These are phyloP conservation scores for Musa schizocarpa DNA, from an alignment of 176 grass and related monocot genomes.

Conservation along the genomic window DNA sequence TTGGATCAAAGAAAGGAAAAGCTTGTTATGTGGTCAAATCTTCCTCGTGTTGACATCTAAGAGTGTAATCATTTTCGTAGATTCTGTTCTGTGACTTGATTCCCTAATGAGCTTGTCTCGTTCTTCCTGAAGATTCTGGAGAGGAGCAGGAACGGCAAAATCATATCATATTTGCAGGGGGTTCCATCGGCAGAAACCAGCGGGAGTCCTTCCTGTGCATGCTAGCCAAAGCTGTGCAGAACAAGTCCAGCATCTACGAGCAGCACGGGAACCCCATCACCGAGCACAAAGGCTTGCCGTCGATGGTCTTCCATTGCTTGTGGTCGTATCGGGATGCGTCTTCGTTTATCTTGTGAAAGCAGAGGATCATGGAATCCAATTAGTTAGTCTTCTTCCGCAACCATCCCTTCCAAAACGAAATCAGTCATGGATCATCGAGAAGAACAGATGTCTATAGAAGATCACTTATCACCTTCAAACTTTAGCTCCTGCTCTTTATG, in stretches of 20 bases:
- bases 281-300: slow-evolving; percentile 14
- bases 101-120: background rate
- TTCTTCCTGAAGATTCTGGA: slow-evolving; percentile 15
- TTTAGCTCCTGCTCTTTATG: too few relatives aligned
- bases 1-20: too few relatives aligned
- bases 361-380: slow-evolving; percentile 76
- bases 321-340: slow-evolving; percentile 62
- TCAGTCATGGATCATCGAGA: background rate
- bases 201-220: slow-evolving; percentile 25
- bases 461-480: background rate
- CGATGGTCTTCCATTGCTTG: slow-evolving; percentile 49
- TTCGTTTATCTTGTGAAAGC: slow-evolving; percentile 72
- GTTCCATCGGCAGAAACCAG: slow-evolving; percentile 21
- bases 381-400: slow-evolving; percentile 18
- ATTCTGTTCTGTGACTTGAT: background rate
- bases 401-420: too few relatives aligned
- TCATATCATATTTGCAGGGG: slow-evolving; percentile 10
- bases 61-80: background rate
- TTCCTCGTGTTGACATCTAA: background rate
- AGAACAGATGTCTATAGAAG: slow-evolving; percentile 1
- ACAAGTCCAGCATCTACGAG: slow-evolving; percentile 20
- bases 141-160: slow-evolving; percentile 22
- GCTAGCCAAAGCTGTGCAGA: background rate
- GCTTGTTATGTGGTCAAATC: too few relatives aligned
- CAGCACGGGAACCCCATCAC: slow-evolving; percentile 15